Evolutionary conservation across 2,329 filamentous ascomycete species (phyloP), one percentile per base, ranked within the genome.

Genomic region (Thielaviopsis musarum): DNA sequence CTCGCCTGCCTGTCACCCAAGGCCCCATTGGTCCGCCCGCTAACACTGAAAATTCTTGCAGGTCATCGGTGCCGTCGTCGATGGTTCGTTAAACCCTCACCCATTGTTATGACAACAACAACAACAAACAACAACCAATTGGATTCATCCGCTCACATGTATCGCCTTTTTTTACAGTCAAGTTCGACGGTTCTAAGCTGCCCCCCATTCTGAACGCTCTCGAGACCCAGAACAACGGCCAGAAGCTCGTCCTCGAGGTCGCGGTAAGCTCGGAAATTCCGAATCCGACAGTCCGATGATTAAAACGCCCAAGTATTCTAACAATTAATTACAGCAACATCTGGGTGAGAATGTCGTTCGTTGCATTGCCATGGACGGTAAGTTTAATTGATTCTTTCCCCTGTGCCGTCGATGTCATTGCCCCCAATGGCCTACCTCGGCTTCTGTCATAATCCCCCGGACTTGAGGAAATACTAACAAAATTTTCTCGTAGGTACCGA

Each of bases 341-440:
- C 79, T 98, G 76, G 93, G 93, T 80, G 88, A 98, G 82, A 95
- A 89, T 81, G 88, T 96, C 73, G 93, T 98, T 75, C 86, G 93
- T 77, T 95, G 89, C 77, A 98, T 98, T 95, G 93, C 93, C 78
- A 98, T 98, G 93, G 93, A 98, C 78, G 93, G 91, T 94, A 84
- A 76, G 83, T 74, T 60, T 54, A 9, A 13, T 48, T 15, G n/a
- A 53, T 7, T 53, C 59, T 55, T 63, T 63, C 41, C 54, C 17
- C 30, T 41, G 1, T 19, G 13, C 19, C 17, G 22, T 54, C 22
- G 34, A 48, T 59, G 22, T 48, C 19, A 5, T 10, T 19, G 5
- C 30, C n/a, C 22, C 56, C 55, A n/a, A 57, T 22, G 21, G 5
- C 17, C 2, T 51, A 53, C 54, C 34, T 30, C 41, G 22, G 26